Conservation (phyloP, 1,284 basidiomycete genomes). For the Abortiporus biennis region DNA sequence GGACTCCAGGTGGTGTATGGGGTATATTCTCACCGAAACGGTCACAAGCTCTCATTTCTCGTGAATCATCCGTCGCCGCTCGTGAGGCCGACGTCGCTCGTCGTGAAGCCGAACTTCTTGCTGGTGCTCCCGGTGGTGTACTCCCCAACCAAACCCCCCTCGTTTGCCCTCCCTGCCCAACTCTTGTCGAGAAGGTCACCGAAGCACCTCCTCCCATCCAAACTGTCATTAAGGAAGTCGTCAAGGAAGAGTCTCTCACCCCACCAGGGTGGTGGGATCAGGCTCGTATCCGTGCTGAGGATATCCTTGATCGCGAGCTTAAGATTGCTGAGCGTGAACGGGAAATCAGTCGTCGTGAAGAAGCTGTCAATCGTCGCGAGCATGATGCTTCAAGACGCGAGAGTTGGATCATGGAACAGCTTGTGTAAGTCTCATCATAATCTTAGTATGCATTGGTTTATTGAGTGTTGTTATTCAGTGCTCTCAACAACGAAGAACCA, state of each 20-base stretch:
- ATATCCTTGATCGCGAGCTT: conserved; percentile 74
- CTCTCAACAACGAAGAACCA: conserved; percentile 61
- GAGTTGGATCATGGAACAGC: conserved; percentile 84
- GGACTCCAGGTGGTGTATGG: conserved; percentile 49
- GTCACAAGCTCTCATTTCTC: conserved; percentile 67
- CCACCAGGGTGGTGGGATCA: conserved; percentile 69
- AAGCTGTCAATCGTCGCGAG: conserved; percentile 74
- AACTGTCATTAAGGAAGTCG: conserved; percentile 78
- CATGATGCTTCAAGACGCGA: conserved; percentile 80
- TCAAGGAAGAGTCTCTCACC: conserved; percentile 71
- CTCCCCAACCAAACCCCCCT: conserved; percentile 43
- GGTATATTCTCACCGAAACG: conserved; percentile 74
- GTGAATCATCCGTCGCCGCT: conserved; percentile 67
- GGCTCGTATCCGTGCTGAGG: conserved; percentile 61
- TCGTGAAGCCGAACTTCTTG: conserved; percentile 76
- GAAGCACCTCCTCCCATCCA: conserved; percentile 51
- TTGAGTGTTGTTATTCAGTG: conserved; percentile 41
- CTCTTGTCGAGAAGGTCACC: conserved; percentile 42
- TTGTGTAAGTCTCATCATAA: conserved; percentile 50
- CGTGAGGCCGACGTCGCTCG: conserved; percentile 81
- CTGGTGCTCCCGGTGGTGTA: conserved; percentile 73
- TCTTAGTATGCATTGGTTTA: not conserved
- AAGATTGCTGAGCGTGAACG: conserved; percentile 78
- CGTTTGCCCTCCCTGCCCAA: conserved; percentile 53
- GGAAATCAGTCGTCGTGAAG: conserved; percentile 77